phyloP scores from a whole-genome alignment of 2,329 filamentous ascomycete genomes.

The Penicillium sp. region DNA sequence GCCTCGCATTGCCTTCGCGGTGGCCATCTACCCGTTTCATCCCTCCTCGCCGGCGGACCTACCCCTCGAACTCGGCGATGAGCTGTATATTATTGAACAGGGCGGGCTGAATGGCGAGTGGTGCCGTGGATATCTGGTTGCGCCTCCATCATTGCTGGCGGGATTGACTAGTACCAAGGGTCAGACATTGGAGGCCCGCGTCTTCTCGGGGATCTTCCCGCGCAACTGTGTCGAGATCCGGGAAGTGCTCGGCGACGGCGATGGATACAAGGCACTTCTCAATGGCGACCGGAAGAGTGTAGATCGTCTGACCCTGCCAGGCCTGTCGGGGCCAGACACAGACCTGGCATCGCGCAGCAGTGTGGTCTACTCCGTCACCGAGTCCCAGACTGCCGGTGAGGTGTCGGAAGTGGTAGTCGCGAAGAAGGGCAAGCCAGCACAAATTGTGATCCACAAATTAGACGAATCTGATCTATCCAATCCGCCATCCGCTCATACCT shows the following conservation, averaged over 20 bases:
- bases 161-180: conserved; percentile 89
- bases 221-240: conserved; percentile 92
- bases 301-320: conserved; percentile 32
- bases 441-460: conserved; percentile 40
- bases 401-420: conserved; percentile 37
- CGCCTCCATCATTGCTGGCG: conserved; percentile 87
- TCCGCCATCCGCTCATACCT: conserved; percentile 33
- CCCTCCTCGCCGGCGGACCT: conserved; percentile 86
- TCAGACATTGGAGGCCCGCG: conserved; percentile 89
- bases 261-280: conserved; percentile 41
- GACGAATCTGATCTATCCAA: conserved; percentile 36
- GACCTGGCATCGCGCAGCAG: conserved; percentile 32
- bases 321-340: conserved; percentile 24
- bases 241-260: conserved; percentile 80
- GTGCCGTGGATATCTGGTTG: conserved; percentile 93
- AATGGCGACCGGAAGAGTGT: conserved; percentile 40
- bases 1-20: conserved; percentile 94
- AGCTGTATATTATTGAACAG: conserved; percentile 98
- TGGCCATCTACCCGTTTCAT: conserved; percentile 92
- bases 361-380: conserved; percentile 28
- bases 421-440: conserved; percentile 44
- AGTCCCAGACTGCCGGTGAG: conserved; percentile 29
- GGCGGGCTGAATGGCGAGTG: conserved; percentile 81
- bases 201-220: conserved; percentile 98
- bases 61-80: conserved; percentile 95